Evolutionary conservation across 257 asterid genomes (phyloP).

Genomic region (Rubia yunnanensis): DNA sequence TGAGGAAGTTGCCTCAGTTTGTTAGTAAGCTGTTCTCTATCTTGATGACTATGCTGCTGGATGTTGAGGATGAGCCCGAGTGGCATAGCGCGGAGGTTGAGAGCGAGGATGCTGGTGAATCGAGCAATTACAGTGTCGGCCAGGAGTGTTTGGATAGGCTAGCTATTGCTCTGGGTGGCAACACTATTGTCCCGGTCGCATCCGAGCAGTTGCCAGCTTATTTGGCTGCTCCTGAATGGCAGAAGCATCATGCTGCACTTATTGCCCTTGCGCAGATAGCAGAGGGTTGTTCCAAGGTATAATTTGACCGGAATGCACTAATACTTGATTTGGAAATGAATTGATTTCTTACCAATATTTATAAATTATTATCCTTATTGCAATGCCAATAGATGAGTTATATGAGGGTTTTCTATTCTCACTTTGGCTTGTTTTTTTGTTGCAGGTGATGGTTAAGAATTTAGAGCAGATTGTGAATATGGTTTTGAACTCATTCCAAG

Average conservation of each 20-base stretch:
- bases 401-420: not conserved
- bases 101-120: slow-evolving; percentile 97
- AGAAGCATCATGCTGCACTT: slow-evolving; percentile 86
- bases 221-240: slow-evolving; percentile 88
- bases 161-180: slow-evolving; percentile 84
- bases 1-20: slow-evolving; percentile 96
- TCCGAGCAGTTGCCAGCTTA: slow-evolving; percentile 73
- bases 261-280: slow-evolving; percentile 98
- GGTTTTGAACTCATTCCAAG: slow-evolving; percentile 92
- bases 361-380: not conserved
- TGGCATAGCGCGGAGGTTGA: slow-evolving; percentile 87
- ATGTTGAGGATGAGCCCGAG: slow-evolving; percentile 81
- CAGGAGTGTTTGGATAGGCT: slow-evolving; percentile 95
- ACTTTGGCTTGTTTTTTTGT: slow-evolving; percentile 1
- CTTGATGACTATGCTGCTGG: slow-evolving; percentile 80
- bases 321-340: not conserved
- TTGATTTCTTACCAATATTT: not conserved
- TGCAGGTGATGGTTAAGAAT: slow-evolving; percentile 82
- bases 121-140: slow-evolving; percentile 78
- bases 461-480: slow-evolving; percentile 80
- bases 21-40: slow-evolving; percentile 68
- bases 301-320: not conserved
- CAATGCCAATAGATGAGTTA: not conserved
- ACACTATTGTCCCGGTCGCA: slow-evolving; percentile 89
- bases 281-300: slow-evolving; percentile 94